Base-by-base conservation (phyloP, 306 rosid genomes). In the Medicago arabica region DNA sequence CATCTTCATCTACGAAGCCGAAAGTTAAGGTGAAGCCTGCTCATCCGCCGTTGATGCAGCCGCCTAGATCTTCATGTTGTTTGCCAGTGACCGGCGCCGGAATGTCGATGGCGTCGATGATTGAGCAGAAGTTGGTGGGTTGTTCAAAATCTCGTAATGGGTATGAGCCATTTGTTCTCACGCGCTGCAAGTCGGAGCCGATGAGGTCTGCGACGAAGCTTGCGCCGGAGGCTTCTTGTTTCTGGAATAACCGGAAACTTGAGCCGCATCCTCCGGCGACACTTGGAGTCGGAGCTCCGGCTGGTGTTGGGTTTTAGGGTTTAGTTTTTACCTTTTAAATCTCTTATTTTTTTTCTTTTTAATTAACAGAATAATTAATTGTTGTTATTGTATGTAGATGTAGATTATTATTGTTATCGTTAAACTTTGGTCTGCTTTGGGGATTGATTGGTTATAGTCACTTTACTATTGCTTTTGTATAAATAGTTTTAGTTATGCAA, bases 161-260 rank as follows among this genome's bases (percentile, higher is more conserved):
- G 3, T 90, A 89, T 62, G 97, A 92, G 90, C 97, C 99, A 78
- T 90, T 88, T 31, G 93, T 85, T 61, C 93, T 95, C 14, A 92
- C 87, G 11, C 90, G 99, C 28, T 95, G 99, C 75, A 92, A 95
- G 83, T 95, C 99, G 64, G 99, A 95, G 93, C 99, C 99, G 54
- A 82, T 82, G 97, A 85, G 91, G 77, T 81, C 97, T 0, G 69
- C 96, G 74, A 61, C 91, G 50, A 86, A 87, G 83, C 81, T 92
- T 0, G 84, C 91, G 1, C 87, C 93, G 9, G 99, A 92, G 47
- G 82, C 91, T 75, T 88, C 91, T 74, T 88, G 98, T 71, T 92
- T 85, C 53, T 95, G 98, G 96, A 95, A 92, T 69, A 89, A 87
- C 31, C 23, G 92, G 76, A 91, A 91, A 84, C 78, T 88, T 0